Evolutionary conservation across 1,284 basidiomycete species (phyloP).

Genomic region (Cryptococcus wingfieldii): DNA sequence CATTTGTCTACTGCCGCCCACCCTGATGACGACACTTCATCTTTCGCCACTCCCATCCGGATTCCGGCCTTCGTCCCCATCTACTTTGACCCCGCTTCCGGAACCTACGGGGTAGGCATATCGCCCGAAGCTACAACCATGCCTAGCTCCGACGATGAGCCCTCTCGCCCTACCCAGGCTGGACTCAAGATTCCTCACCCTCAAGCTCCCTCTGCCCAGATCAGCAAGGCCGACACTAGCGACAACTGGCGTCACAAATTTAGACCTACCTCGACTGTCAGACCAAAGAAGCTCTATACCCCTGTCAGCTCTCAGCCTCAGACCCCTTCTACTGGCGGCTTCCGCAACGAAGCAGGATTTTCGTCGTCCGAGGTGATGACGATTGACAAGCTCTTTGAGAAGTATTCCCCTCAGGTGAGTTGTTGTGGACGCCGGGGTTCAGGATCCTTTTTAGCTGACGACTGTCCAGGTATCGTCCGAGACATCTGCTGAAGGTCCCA

Average conservation of each 20-base stretch:
- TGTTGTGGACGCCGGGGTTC: background rate
- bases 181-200: background rate
- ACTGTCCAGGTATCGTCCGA: background rate
- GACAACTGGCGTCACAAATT: constrained; percentile 30
- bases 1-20: no score
- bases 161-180: background rate
- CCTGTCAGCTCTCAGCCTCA: background rate
- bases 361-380: constrained; percentile 24
- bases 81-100: constrained; percentile 6
- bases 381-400: constrained; percentile 37
- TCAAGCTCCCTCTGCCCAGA: background rate
- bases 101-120: constrained; percentile 8
- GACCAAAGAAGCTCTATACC: constrained; percentile 1
- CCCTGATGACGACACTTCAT: background rate
- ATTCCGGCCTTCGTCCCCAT: constrained; percentile 6
- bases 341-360: background rate
- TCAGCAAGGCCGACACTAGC: constrained; percentile 39
- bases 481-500: background rate
- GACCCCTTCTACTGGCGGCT: background rate
- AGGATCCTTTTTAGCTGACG: background rate
- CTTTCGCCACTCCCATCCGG: background rate
- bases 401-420: constrained; percentile 16
- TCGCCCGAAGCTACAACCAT: background rate
- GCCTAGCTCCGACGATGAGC: background rate
- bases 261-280: background rate